Evolutionary conservation across 2,329 filamentous ascomycete genomes (phyloP).

Genomic region (Xylariales sp.): DNA sequence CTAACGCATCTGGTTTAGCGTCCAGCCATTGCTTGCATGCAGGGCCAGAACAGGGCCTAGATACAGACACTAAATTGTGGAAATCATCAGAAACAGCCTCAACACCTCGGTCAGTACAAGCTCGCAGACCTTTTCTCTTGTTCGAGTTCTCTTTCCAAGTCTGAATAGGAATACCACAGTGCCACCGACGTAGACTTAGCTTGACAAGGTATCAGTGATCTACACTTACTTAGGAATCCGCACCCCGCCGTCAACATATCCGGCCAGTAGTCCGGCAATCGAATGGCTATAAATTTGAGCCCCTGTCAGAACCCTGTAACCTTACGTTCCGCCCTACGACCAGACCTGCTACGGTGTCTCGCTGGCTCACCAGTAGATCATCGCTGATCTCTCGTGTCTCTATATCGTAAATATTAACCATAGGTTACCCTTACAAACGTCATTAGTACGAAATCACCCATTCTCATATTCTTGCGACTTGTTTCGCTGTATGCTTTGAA

Average conservation of each 20-base stretch:
- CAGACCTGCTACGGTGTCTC: neutral
- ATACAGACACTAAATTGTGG: constrained; percentile 19
- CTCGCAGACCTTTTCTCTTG: neutral
- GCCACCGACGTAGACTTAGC: neutral
- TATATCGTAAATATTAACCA: neutral
- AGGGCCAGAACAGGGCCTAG: neutral
- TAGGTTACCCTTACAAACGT: neutral
- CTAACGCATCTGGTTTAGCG: constrained; percentile 23
- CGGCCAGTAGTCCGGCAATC: neutral
- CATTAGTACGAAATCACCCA: neutral
- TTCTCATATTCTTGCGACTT: neutral
- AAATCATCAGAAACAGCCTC: constrained; percentile 24
- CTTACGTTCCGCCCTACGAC: too few species aligned
- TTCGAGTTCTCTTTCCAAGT: neutral
- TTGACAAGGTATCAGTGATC: neutral
- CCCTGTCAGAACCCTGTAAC: neutral
- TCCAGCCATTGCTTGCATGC: constrained; percentile 19
- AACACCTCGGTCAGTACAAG: constrained; percentile 15
- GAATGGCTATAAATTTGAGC: neutral
- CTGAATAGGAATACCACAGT: neutral
- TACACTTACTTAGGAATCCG: neutral
- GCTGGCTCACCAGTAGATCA: neutral
- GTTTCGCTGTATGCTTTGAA: neutral
- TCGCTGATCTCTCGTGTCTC: constrained; percentile 6
- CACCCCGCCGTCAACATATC: constrained; percentile 14